Evolutionary conservation across 345 rosid species (phyloP), one percentile per base, ranked within the genome.

Genomic region (Murraya koenigii): DNA sequence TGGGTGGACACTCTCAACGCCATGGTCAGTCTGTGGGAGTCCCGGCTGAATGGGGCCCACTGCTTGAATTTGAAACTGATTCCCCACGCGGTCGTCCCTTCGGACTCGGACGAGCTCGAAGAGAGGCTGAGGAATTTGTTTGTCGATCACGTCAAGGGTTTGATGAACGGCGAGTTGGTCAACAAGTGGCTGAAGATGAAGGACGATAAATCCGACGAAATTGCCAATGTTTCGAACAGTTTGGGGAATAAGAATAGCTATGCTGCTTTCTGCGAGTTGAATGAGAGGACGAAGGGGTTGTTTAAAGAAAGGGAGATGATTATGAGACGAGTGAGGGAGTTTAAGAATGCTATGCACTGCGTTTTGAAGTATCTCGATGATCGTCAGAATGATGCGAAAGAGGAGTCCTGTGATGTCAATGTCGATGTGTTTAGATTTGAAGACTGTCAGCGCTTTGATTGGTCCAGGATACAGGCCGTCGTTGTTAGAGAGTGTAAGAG

Each of bases 401-500:
- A 8, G 81, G 28, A 52, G 56, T 52, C 56, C 56, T 17, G 0
- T 52, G 56, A 52, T 15, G 56, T 5, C 22, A 52, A 52, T 3
- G 74, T 83, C 30, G 79, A 72, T 39, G 86, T 89, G 75, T 85
- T 92, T 70, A 55, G 58, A 76, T 62, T 90, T 70, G 78, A 63
- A n/a, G 82, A 72, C 49, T 10, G 49, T 36, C 85, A 81, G 22
- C 63, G 60, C 6, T 71, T 72, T 59, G 80, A 88, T 80, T 93
- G 97, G 98, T 71, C 58, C 61, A 87, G 84, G 67, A 79, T 89
- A 33, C 89, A 92, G 66, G 60, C 58, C 56, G 32, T 95, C 60
- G 69, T 93, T 64, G 72, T 86, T 52, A 89, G 96, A 79, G 98
- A 93, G 84, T 86, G 92, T 83, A 83, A 87, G 76, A 85, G 98